Evolutionary conservation across 1,284 basidiomycete genomes (phyloP).

Genomic region (Pisolithus thermaeus): DNA sequence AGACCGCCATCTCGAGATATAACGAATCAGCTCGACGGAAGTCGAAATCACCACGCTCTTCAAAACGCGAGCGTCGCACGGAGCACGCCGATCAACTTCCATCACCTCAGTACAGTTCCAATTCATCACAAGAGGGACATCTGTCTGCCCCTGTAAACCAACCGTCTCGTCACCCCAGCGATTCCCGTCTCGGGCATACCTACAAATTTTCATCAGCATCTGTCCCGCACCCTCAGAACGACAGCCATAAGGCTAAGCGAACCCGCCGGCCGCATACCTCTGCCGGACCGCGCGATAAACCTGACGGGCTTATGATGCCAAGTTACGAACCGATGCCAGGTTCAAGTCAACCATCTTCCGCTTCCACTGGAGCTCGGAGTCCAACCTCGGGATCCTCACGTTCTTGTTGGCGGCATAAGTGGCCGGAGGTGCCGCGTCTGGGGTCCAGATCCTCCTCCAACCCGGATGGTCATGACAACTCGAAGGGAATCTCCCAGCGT

Average conservation of each 20-base stretch:
- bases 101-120: slow-evolving; percentile 28
- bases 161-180: slow-evolving; percentile 5
- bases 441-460: slow-evolving; percentile 31
- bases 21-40: slow-evolving; percentile 48
- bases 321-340: slow-evolving; percentile 11
- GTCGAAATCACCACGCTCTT: slow-evolving; percentile 53
- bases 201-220: slow-evolving; percentile 31
- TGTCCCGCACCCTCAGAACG: slow-evolving; percentile 23
- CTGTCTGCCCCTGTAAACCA: slow-evolving; percentile 5
- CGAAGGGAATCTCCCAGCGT: slow-evolving; percentile 23
- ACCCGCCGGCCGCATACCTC: slow-evolving; percentile 62
- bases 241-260: slow-evolving; percentile 16
- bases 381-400: slow-evolving; percentile 8
- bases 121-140: slow-evolving; percentile 8
- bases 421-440: slow-evolving; percentile 13
- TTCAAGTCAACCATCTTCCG: slow-evolving; percentile 15
- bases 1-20: slow-evolving; percentile 58
- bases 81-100: slow-evolving; percentile 33
- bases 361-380: slow-evolving; percentile 15
- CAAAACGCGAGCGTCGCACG: slow-evolving; percentile 32
- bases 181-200: slow-evolving; percentile 10
- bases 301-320: slow-evolving; percentile 29
- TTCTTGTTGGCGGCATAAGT: slow-evolving; percentile 20
- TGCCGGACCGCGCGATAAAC: slow-evolving; percentile 56
- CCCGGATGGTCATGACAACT: slow-evolving; percentile 22